Evolutionary conservation across 2,329 filamentous ascomycete species (phyloP), one percentile per base, ranked within the genome.

Genomic region (Chrysoporthe deuterocubensis): DNA sequence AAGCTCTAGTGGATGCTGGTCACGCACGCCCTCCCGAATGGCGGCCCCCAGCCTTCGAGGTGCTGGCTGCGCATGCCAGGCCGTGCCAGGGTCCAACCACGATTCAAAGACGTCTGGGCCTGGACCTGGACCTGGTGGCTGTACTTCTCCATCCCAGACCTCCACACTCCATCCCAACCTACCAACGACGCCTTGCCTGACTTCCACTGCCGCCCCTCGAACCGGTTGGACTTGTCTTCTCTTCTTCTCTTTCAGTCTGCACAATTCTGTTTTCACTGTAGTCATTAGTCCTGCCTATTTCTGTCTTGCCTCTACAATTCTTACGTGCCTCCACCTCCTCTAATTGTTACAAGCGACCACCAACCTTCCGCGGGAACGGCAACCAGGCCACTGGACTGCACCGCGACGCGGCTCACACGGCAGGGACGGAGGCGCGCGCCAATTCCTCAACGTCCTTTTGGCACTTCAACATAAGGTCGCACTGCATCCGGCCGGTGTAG

Each of bases 401-500:
- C 34, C 18, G 54, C 34, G 34, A 57, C 54, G 54, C 54, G 32
- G 54, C 54, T 34, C 54, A 40, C 32, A 37, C 9, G 16, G 54
- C 54, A 57, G 50, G 26, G 50, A 54, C 50, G 21, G 21, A 54
- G 26, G 50, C 50, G 32, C 50, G 16, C 50, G 50, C 50, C 11
- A 7, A 32, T 54, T 54, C 26, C 50, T 54, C 50, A 6, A 54
- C 50, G 50, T 54, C 5, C 26, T 34, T 40, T 11, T 40, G 34
- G 9, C 6, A 40, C 40, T n/a, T n/a, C 18, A 32, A 9, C 50
- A 26, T 21, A 16, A 54, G 50, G 26, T 54, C 50, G 32, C 50
- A 54, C 50, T 34, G 50, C 59, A 61, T 61, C 59, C 11, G 48
- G 26, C 18, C 7, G 32, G 14, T 56, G 32, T n/a, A 57, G 54